Evolutionary conservation across 176 grass and related monocot genomes (phyloP).

Genomic region (Paspalum vaginatum): DNA sequence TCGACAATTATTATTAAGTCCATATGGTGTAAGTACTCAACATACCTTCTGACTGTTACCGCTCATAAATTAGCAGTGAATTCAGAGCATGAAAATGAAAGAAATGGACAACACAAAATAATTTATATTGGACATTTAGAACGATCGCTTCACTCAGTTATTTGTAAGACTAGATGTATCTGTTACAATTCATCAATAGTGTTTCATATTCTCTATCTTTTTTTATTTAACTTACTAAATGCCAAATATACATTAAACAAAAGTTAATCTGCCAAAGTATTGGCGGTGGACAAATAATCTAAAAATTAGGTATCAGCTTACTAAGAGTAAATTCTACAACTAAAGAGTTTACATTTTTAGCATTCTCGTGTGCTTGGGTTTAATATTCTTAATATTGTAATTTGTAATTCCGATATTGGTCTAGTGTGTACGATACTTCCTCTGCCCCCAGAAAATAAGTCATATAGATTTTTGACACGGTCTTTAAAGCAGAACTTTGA

Average conservation of each 20-base stretch:
- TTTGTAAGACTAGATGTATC: not conserved
- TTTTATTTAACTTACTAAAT: constrained; percentile 5
- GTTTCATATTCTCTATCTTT: constrained; percentile 2
- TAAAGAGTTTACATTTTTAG: constrained; percentile 7
- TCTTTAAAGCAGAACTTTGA: too few relatives aligned
- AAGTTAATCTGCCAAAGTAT: not conserved
- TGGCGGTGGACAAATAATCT: not conserved
- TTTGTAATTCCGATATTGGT: not conserved
- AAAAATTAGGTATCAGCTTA: not conserved
- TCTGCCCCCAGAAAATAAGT: too few relatives aligned
- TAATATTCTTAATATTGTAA: not conserved
- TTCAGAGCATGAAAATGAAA: constrained; percentile 10
- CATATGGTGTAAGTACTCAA: not conserved
- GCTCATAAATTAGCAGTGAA: constrained; percentile 21
- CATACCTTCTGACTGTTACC: not conserved
- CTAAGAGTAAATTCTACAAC: constrained; percentile 1
- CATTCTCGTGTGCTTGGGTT: not conserved
- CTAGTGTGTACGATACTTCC: not conserved
- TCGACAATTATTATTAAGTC: constrained; percentile 2
- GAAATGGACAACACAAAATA: not conserved
- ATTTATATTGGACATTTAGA: constrained; percentile 14
- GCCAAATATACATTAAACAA: not conserved
- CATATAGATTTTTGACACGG: too few relatives aligned
- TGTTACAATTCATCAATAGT: too few relatives aligned
- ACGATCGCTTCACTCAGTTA: not conserved